phyloP scores from a whole-genome alignment of 2,329 filamentous ascomycete species.

The Biscogniauxia sp. region DNA sequence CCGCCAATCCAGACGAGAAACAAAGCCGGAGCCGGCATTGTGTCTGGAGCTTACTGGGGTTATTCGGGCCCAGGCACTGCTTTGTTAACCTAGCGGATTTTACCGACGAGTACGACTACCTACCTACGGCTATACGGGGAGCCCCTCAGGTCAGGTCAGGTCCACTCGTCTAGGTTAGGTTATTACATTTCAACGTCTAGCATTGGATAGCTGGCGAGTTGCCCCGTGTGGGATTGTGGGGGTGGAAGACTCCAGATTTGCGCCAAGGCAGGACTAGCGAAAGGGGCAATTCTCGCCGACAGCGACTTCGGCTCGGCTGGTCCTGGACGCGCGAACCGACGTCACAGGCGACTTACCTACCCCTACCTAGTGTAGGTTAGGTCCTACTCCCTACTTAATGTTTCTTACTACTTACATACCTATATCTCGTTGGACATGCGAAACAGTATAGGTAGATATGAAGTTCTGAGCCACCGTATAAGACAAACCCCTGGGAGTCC shows the following conservation, averaged over 20 bases:
- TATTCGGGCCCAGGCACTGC: background rate
- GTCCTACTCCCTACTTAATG: too few species aligned
- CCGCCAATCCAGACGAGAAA: conserved; percentile 10
- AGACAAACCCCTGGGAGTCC: too few species aligned
- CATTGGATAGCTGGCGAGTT: conserved; percentile 8
- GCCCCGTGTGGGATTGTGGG: background rate
- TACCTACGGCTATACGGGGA: too few species aligned
- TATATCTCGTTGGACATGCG: too few species aligned
- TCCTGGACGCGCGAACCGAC: background rate
- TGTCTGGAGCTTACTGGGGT: conserved; percentile 1
- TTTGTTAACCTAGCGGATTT: conserved; percentile 3
- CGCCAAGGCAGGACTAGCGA: background rate
- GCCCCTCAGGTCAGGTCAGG: background rate
- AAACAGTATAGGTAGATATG: too few species aligned
- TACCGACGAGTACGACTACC: too few species aligned
- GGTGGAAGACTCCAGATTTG: conserved; percentile 8
- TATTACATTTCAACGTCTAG: background rate
- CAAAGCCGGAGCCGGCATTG: conserved; percentile 10
- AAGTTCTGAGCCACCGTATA: too few species aligned
- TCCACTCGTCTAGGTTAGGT: background rate
- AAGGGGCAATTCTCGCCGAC: conserved; percentile 6
- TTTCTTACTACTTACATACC: too few species aligned
- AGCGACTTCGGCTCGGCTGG: background rate
- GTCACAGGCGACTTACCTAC: background rate
- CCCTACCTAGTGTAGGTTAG: too few species aligned